phyloP scores from a whole-genome alignment of 176 grass and related monocot species.

The Canna indica region DNA sequence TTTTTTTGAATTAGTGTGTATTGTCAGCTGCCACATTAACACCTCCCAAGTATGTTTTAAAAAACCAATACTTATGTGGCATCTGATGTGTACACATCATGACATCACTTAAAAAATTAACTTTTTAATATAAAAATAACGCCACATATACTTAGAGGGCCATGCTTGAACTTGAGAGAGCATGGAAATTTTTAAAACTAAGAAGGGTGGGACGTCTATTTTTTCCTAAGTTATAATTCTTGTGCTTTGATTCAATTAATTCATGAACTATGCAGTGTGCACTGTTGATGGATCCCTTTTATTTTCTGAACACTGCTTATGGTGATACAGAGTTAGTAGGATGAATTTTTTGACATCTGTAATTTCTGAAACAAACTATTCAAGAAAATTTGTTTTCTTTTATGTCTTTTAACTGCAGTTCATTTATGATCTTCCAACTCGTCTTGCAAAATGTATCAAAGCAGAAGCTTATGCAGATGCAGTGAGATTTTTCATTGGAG shows the following conservation, averaged over 20 bases:
- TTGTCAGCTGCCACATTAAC: no score
- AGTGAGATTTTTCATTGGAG: constrained; percentile 95
- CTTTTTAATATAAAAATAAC: no score
- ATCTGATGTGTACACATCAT: no score
- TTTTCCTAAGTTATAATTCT: neutral
- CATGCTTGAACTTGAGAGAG: no score
- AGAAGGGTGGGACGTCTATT: no score
- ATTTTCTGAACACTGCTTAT: neutral
- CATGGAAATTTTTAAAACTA: no score
- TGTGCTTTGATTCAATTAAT: neutral
- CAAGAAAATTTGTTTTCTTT: neutral
- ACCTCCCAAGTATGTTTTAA: no score
- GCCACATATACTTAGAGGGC: no score
- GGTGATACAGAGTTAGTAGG: neutral
- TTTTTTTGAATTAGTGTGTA: no score
- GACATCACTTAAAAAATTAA: no score
- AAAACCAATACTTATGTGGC: no score
- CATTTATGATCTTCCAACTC: constrained; percentile 91
- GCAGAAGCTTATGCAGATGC: constrained; percentile 85
- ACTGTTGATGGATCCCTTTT: neutral
- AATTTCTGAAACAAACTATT: neutral
- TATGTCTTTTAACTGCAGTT: constrained; percentile 41
- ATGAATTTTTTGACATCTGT: neutral
- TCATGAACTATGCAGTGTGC: neutral
- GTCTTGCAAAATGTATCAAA: constrained; percentile 98